These are phyloP conservation scores for Termitomyces sp. DNA, from an alignment of 768 basidiomycete species.

Conservation along the genomic window DNA sequence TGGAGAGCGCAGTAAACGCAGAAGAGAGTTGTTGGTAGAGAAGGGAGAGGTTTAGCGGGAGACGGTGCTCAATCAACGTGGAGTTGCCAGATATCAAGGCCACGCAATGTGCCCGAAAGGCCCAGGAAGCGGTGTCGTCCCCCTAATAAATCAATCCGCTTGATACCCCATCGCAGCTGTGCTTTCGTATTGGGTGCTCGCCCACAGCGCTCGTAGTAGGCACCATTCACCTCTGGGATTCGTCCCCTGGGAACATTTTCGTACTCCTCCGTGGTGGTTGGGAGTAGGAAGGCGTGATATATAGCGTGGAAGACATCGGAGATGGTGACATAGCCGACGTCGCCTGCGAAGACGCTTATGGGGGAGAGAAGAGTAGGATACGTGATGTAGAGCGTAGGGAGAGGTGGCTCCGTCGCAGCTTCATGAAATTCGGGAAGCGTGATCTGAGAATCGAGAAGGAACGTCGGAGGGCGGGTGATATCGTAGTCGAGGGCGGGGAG, in stretches of 20 bases:
- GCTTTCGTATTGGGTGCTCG: constrained; percentile 25
- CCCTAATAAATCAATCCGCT: constrained; percentile 52
- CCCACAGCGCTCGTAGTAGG: constrained; percentile 41
- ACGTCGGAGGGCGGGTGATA: constrained; percentile 30
- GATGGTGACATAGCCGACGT: constrained; percentile 35
- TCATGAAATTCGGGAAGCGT: constrained; percentile 31
- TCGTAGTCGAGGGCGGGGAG: constrained; percentile 35
- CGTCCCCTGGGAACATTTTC: constrained; percentile 26
- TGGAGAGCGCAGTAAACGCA: background rate
- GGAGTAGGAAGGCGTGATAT: constrained; percentile 42
- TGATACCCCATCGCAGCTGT: constrained; percentile 46
- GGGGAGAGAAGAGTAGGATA: constrained; percentile 28
- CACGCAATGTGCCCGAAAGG: constrained; percentile 38
- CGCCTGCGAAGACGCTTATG: constrained; percentile 29
- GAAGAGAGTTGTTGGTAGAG: background rate
- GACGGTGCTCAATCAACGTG: constrained; percentile 28
- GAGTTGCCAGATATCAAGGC: constrained; percentile 42
- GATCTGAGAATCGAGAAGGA: constrained; percentile 18
- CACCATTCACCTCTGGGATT: constrained; percentile 34
- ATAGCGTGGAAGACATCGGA: constrained; percentile 46
- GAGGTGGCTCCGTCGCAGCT: constrained; percentile 40
- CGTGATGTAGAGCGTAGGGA: constrained; percentile 28
- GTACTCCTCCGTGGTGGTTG: constrained; percentile 44
- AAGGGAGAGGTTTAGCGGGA: background rate
- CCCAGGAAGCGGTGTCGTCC: constrained; percentile 45